Evolutionary conservation across 768 basidiomycete species (phyloP), one percentile per base, ranked within the genome.

Genomic region (Grammothele lineata): DNA sequence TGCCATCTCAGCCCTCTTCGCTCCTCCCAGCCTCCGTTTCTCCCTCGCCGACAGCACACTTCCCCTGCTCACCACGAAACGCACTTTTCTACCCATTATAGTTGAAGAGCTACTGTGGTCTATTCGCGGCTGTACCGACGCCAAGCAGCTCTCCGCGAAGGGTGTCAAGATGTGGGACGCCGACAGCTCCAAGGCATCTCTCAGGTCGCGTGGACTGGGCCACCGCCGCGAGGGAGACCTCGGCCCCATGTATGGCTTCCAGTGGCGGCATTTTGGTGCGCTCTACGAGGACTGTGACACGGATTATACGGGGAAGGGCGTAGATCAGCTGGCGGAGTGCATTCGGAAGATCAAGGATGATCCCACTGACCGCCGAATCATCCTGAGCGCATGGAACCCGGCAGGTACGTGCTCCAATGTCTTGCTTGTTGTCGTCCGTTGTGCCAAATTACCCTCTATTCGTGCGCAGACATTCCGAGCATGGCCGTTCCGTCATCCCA

Each of bases 401-500:
- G 90, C 86, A 64, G 96, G 96, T 93, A 53, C 48, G 77, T 66
- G n/a, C 8, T 5, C 17, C 14, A 7, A 7, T 32, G 39, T 7
- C 41, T 8, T 33, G 32, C 1, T 3, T 23, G n/a, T 46, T 39
- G 36, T 47, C 30, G 15, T n/a, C n/a, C 33, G n/a, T 47, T 2
- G 3, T 1, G 17, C 17, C 21, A 8, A 7, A 7, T 7, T 14
- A 11, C 14, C 32, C 17, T 7, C 14, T 7, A 3, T 37, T 30
- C 30, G 3, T 17, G 5, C 24, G 10, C 58, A 97, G 95, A 96
- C 66, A 87, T 99, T 21, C 81, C 84, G 1, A 74, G 78, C 32
- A 99, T 98, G 96, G 96, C 96, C 0, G 80, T 99, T 0, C 96
- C 96, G 0, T 96, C 96, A 0, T 99, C 96, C 66, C 96, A 98